Conservation (phyloP, 1,284 basidiomycete genomes). For the Ustilago hordei region DNA sequence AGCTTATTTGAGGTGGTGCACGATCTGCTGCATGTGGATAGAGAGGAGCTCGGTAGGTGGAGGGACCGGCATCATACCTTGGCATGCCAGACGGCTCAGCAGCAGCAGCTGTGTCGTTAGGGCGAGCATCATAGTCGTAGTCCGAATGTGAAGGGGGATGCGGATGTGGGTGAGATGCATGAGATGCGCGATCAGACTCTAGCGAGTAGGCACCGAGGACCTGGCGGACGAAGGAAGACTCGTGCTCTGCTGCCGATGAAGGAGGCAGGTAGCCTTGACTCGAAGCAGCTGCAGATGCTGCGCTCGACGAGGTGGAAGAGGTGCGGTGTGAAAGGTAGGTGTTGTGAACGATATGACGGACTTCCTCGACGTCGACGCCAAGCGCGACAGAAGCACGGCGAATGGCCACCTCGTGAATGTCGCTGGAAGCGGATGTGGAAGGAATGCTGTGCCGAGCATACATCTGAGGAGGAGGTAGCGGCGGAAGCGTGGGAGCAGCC, state of each 20-base stretch:
- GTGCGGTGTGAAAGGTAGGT: slow-evolving; percentile 14
- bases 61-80: neutral
- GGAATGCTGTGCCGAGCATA: slow-evolving; percentile 28
- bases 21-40: slow-evolving; percentile 10
- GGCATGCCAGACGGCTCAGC: slow-evolving; percentile 14
- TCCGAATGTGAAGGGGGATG: neutral
- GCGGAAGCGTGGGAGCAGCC: neutral
- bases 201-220: slow-evolving; percentile 31
- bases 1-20: slow-evolving; percentile 2
- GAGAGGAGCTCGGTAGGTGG: slow-evolving; percentile 3
- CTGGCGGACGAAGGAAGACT: slow-evolving; percentile 19
- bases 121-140: slow-evolving; percentile 7
- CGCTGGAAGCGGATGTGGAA: neutral
- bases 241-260: neutral
- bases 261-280: slow-evolving; percentile 5
- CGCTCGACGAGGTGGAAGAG: slow-evolving; percentile 15
- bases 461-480: slow-evolving; percentile 2
- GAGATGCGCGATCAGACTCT: slow-evolving; percentile 22
- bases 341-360: slow-evolving; percentile 29
- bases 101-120: neutral
- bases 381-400: slow-evolving; percentile 35
- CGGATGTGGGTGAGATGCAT: neutral
- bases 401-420: slow-evolving; percentile 25
- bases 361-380: slow-evolving; percentile 26
- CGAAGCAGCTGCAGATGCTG: slow-evolving; percentile 18